Evolutionary conservation across 2,329 filamentous ascomycete genomes (phyloP).

Genomic region (Lasiodiplodia citricola): DNA sequence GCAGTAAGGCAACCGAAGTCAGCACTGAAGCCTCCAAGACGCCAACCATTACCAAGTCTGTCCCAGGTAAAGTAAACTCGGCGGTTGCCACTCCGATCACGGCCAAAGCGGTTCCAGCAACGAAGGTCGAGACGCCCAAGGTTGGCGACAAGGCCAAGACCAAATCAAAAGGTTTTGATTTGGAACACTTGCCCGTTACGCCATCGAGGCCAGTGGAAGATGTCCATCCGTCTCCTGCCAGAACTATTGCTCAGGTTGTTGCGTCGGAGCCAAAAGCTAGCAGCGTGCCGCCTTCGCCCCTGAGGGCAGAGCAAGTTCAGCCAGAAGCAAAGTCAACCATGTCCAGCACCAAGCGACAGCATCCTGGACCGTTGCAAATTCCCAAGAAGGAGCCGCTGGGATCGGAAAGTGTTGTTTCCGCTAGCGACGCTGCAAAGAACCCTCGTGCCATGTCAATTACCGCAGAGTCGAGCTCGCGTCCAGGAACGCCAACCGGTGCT

Average conservation of each 20-base stretch:
- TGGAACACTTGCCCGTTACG: background rate
- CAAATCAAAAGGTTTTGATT: background rate
- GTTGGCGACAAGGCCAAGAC: background rate
- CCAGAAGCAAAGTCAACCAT: conserved; percentile 6
- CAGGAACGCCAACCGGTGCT: conserved; percentile 59
- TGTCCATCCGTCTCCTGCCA: conserved; percentile 1
- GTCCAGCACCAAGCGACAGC: conserved; percentile 23
- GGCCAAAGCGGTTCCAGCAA: background rate
- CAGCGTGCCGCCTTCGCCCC: background rate
- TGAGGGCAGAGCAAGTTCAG: background rate
- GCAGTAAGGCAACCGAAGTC: conserved; percentile 26
- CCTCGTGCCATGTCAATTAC: conserved; percentile 34
- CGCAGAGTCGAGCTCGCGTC: conserved; percentile 37
- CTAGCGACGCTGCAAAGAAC: conserved; percentile 35
- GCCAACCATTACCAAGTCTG: conserved; percentile 25
- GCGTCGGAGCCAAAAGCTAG: background rate
- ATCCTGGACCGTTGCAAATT: conserved; percentile 22
- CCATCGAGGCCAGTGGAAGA: background rate
- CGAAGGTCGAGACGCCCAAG: conserved; percentile 2
- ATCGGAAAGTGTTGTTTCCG: background rate
- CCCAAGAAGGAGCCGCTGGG: conserved; percentile 19
- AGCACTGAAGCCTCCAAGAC: conserved; percentile 23
- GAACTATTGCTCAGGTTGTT: background rate
- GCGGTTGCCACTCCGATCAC: conserved; percentile 6
- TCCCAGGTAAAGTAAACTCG: conserved; percentile 21